Percentiles rank a stretch among this genome's conserved stretches.
These are phyloP conservation scores for Macaranga tanarius DNA, from an alignment of 441 rosid genomes.

Conservation along the genomic window DNA sequence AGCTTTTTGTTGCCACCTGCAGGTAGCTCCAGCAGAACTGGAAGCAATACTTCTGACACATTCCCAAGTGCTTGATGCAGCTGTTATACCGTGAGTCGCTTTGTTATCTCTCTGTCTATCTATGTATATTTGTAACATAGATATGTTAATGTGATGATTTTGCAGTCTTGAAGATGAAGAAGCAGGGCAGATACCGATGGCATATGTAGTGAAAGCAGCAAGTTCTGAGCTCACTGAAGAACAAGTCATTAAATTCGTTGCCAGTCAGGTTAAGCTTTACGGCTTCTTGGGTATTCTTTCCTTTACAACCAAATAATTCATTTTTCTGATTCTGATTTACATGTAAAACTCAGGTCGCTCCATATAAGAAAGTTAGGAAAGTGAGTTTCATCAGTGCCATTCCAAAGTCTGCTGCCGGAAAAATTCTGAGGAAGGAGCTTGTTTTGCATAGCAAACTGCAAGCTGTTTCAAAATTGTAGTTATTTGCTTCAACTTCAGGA, in stretches of 20 bases:
- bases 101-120: not conserved
- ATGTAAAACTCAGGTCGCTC: constrained; percentile 50
- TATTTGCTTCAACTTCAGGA: not conserved
- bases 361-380: constrained; percentile 64
- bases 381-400: constrained; percentile 49
- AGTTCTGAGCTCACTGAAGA: constrained; percentile 47
- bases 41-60: constrained; percentile 62
- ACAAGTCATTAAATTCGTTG: constrained; percentile 57
- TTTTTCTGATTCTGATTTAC: not conserved
- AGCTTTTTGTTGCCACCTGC: constrained; percentile 10
- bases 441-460: constrained; percentile 37
- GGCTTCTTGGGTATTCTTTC: no score
- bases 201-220: constrained; percentile 50
- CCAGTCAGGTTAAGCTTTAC: constrained; percentile 42
- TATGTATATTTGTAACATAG: not conserved
- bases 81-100: constrained; percentile 55
- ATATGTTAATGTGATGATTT: not conserved
- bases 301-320: not conserved
- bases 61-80: constrained; percentile 54
- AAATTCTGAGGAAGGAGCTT: constrained; percentile 58
- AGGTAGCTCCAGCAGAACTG: constrained; percentile 75
- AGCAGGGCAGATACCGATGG: constrained; percentile 71
- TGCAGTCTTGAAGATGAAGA: constrained; percentile 61
- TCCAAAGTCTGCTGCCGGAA: constrained; percentile 69
- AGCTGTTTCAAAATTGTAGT: constrained; percentile 37